Percentiles rank a stretch among this genome's conserved stretches.
Evolutionary conservation across 1,284 basidiomycete genomes (phyloP).

Genomic region (Fomitopsis palustris): DNA sequence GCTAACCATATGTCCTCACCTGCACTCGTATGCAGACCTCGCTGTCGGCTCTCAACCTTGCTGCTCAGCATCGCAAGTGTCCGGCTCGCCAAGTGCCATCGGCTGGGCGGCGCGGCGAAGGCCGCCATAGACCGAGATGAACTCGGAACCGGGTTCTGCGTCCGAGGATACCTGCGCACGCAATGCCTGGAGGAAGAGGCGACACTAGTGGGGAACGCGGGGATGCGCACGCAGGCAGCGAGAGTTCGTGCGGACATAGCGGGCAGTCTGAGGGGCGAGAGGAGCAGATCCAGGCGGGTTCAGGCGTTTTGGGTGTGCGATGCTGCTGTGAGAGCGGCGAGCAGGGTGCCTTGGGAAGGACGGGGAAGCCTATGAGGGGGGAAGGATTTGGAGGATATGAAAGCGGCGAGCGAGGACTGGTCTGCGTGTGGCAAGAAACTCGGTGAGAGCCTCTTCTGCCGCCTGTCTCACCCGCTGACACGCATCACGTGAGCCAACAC

Average conservation of each 20-base stretch:
- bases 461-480: neutral
- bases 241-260: neutral
- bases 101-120: neutral
- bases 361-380: neutral
- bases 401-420: neutral
- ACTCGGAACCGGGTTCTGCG: neutral
- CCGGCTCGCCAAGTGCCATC: neutral
- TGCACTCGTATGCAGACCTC: neutral
- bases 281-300: neutral
- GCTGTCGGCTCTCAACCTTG: neutral
- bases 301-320: neutral
- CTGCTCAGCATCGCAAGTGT: neutral
- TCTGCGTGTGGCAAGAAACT: neutral
- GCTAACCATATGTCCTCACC: neutral
- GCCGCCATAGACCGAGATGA: neutral
- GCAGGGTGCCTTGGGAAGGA: neutral
- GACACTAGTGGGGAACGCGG: neutral
- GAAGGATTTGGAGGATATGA: neutral
- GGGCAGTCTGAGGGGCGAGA: neutral
- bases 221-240: neutral
- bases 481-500: neutral
- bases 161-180: neutral
- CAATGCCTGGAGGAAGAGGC: neutral
- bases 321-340: neutral
- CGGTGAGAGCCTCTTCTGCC: neutral